A percentile compares a stretch with the other conserved stretches of the same genome.
Conservation (phyloP, 2,329 filamentous ascomycete genomes). For the Neofusicoccum ribis region DNA sequence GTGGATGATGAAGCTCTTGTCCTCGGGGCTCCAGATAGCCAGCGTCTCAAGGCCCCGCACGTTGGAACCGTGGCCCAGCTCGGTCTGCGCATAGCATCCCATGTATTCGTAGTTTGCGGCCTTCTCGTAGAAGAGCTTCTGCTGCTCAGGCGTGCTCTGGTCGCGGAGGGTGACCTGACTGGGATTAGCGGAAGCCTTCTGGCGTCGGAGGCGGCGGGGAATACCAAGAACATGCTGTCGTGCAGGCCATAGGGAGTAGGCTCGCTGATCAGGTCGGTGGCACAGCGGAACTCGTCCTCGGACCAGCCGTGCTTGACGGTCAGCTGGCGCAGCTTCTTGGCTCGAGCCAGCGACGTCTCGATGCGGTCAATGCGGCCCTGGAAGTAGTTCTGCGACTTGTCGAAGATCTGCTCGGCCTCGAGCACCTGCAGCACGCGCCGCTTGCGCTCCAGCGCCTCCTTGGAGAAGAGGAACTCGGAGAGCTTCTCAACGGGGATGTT, state of each 20-base stretch:
- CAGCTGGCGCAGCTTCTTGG: conserved; percentile 69
- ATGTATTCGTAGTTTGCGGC: conserved; percentile 71
- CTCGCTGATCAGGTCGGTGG: conserved; percentile 70
- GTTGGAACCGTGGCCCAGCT: conserved; percentile 77
- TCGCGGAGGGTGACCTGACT: conserved; percentile 65
- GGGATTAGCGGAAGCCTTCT: background rate
- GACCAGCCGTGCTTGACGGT: conserved; percentile 67
- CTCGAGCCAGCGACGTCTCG: conserved; percentile 67
- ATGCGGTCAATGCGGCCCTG: conserved; percentile 68
- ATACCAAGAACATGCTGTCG: conserved; percentile 67
- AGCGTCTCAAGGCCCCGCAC: conserved; percentile 70
- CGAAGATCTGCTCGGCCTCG: conserved; percentile 67
- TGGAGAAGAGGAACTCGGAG: conserved; percentile 68
- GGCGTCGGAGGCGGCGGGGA: conserved; percentile 11
- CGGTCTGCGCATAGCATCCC: conserved; percentile 79
- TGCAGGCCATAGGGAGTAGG: conserved; percentile 74
- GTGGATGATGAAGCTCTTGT: conserved; percentile 74
- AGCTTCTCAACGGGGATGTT: conserved; percentile 68
- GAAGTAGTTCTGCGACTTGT: conserved; percentile 78
- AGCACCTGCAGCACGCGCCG: conserved; percentile 64
- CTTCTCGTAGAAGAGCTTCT: conserved; percentile 68
- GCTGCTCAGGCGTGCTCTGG: conserved; percentile 72
- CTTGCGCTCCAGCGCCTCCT: conserved; percentile 62
- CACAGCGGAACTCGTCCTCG: conserved; percentile 62
- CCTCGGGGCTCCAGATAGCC: conserved; percentile 70